Conservation (phyloP, 2,329 filamentous ascomycete species). For the Phialophora macrospora region DNA sequence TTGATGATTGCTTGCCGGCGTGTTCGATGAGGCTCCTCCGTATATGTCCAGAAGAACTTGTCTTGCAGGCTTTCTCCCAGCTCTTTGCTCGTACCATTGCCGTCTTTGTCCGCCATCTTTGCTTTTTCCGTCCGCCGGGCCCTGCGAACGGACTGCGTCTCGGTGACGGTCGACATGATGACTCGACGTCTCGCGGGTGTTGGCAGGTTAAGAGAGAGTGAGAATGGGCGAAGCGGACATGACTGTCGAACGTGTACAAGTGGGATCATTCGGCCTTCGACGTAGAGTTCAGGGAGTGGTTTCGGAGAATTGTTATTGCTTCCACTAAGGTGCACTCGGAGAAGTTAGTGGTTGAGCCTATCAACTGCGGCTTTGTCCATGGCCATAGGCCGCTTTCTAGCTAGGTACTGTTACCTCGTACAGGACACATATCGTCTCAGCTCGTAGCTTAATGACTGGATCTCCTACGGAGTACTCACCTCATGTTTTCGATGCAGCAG, state of each 20-base stretch:
- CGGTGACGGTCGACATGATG: slow-evolving; percentile 32
- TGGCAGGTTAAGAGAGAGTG: background rate
- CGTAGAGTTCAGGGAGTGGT: background rate
- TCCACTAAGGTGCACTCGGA: background rate
- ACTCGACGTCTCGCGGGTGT: background rate
- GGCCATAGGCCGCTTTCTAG: background rate
- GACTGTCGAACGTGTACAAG: background rate
- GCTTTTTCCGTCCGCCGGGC: slow-evolving; percentile 9
- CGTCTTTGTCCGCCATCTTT: slow-evolving; percentile 5
- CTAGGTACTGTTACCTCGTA: background rate
- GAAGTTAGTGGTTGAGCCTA: background rate
- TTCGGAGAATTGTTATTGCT: background rate
- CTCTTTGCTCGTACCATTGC: slow-evolving; percentile 15
- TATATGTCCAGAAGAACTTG: slow-evolving; percentile 98
- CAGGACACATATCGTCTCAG: background rate
- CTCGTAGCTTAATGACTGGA: background rate
- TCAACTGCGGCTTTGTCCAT: background rate
- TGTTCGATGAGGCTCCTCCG: slow-evolving; percentile 93
- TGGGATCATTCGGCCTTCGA: background rate
- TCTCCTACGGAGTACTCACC: background rate
- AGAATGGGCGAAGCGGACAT: background rate
- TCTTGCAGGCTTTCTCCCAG: slow-evolving; percentile 44
- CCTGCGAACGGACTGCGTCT: slow-evolving; percentile 27
- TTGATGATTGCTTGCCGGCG: slow-evolving; percentile 94
- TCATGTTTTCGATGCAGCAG: background rate